Base-by-base conservation (phyloP, 2,329 filamentous ascomycete species). In the Arachnopeziza araneosa region DNA sequence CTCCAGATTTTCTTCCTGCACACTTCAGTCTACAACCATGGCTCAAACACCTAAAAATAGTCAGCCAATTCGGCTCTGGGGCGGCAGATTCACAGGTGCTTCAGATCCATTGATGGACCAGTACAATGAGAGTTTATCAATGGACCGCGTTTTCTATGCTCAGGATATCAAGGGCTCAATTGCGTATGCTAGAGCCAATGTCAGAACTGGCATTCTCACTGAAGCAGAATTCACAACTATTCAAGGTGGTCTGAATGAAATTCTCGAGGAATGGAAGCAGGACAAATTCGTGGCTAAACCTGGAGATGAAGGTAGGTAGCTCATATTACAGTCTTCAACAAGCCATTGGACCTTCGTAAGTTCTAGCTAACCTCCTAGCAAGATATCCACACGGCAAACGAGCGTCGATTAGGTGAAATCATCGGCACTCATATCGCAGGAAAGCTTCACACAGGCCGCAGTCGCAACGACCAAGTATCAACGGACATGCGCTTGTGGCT, bases 401-500 rank as follows among this genome's bases (percentile, higher is more conserved):
- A 89, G 75, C 85, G 88, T 58, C 83, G 88, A 1, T 75, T 91
- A 1, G 88, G 90, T 56, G 92, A 96, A 78, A 82, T 96, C 64
- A 93, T 96, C 64, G 91, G 92, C 69, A 93, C 89, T 74, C 84
- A 92, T 24, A 86, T 89, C 60, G 91, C 88, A 0, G 91, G 93
- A 24, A 96, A 96, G 78, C 83, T 96, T 60, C 93, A 96, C 76
- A 96, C 92, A 2, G 88, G 88, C 51, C 87, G 93, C 56, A 93
- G 88, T 74, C 84, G 92, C 68, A 96, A 96, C 71, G 92, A 97
- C 76, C 92, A 96, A 76, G 86, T 96, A 59, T 91, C 87, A 54
- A 93, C 88, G 23, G 91, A 96, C 70, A 93, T 96, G 89, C 87
- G 91, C 63, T 79, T 96, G 73, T 97, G 91, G 91, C 77, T 96